Evolutionary conservation across 139 green algal species (phyloP), one percentile per base, ranked within the genome.

Genomic region (Asterochloris sp.): DNA sequence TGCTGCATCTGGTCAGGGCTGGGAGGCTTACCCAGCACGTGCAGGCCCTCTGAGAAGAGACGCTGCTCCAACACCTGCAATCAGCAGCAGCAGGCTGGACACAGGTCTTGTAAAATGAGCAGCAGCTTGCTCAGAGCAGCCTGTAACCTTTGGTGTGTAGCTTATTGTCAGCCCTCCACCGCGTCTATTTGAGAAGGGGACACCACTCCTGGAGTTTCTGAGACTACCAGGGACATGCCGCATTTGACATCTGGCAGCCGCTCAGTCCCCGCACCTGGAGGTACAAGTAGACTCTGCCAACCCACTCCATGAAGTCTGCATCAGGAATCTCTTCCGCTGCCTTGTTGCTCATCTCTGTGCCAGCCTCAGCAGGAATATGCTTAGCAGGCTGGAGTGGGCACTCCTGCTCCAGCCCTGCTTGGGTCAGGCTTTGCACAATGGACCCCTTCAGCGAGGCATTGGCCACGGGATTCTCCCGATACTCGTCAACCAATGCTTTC

Each of bases 1-100:
- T 91, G 80, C 26, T 63, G 78, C 73, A 92, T 86, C 75, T 96
- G 84, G 0, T 79, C 83, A 1, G 74, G 67, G 26, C 67, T 78
- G 16, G 95, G 95, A 11, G 87, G 28, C 73, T 86, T 60, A 17
- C 97, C 97, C 81, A 99, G 87, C 71, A 95, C 91, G 88, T 99
- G 97, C 84, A 99, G 89, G 0, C 97, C 97, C 86, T 98, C 94
- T 27, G 90, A 96, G 88, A 98, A 99, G n/a, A 99, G 87, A 12
- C 97, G 90, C 64, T 89, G 92, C 85, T 99, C 97, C n/a, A 99
- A 62, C 64, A 91, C 84, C 90, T 95, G 88, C 17, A 79, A 13
- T 13, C 11, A 60, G 26, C n/a, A 10, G 62, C 14, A 21, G 13
- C 38, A 54, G 38, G 38, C 38, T 54, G 38, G 38, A 54, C 38